These are phyloP conservation scores for Aspergillus ochraceoroseus DNA, from an alignment of 2,329 filamentous ascomycete species.

Conservation along the genomic window DNA sequence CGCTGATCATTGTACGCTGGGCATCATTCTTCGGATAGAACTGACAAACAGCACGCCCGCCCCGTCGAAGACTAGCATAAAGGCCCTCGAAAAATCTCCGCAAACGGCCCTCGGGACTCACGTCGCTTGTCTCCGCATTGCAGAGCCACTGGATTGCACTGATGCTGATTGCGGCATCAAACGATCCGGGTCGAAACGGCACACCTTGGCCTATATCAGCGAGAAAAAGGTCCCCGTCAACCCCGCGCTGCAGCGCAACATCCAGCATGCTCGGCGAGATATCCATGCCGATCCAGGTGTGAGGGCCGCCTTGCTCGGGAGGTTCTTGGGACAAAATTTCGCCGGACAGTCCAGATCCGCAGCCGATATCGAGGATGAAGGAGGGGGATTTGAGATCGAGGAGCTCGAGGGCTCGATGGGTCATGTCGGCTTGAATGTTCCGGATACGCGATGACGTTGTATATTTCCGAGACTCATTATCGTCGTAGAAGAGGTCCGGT, in stretches of 20 bases:
- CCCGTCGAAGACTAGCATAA: constrained; percentile 76
- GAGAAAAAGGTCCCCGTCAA: constrained; percentile 88
- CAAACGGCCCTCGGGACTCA: constrained; percentile 71
- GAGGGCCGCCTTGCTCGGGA: constrained; percentile 70
- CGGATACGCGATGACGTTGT: constrained; percentile 94
- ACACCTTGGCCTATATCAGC: constrained; percentile 94
- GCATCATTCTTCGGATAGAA: constrained; percentile 96
- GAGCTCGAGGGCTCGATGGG: constrained; percentile 83
- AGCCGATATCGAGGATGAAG: constrained; percentile 92
- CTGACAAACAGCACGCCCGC: constrained; percentile 87
- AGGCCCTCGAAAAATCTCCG: constrained; percentile 87
- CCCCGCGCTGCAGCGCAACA: constrained; percentile 82
- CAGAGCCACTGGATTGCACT: constrained; percentile 98
- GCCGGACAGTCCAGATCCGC: constrained; percentile 87
- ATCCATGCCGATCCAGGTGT: constrained; percentile 97
- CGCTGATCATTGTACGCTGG: constrained; percentile 87
- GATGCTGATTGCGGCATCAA: constrained; percentile 93
- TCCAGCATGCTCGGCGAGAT: constrained; percentile 95
- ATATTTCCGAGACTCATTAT: constrained; percentile 92
- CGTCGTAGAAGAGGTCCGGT: constrained; percentile 96
- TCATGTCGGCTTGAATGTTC: constrained; percentile 93
- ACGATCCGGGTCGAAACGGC: constrained; percentile 84
- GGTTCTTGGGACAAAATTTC: constrained; percentile 78
- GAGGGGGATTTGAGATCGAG: constrained; percentile 75
- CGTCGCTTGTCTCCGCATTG: constrained; percentile 85